phyloP scores from a whole-genome alignment of 2,329 filamentous ascomycete genomes.

The Monilinia fructicola region DNA sequence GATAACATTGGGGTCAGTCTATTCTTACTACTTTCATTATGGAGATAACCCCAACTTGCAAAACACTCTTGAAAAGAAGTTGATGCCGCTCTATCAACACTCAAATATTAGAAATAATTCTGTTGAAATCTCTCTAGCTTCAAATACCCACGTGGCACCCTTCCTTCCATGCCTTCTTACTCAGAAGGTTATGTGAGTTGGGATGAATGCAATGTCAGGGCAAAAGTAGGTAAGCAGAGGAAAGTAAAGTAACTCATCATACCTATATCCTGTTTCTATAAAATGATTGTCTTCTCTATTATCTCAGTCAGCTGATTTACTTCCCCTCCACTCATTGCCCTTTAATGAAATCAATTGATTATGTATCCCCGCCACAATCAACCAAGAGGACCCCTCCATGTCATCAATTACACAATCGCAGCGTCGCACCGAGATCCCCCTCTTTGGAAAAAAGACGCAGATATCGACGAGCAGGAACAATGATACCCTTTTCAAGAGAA shows the following conservation, averaged over 20 bases:
- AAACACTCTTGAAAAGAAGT: conserved; percentile 36
- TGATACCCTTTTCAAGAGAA: neutral
- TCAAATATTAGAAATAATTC: conserved; percentile 22
- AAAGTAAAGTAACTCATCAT: neutral
- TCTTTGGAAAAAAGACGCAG: neutral
- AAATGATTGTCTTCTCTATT: conserved; percentile 42
- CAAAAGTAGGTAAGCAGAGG: neutral
- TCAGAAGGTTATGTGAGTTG: conserved; percentile 17
- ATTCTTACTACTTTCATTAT: conserved; percentile 43
- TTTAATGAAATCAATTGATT: conserved; percentile 1
- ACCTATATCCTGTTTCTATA: conserved; percentile 42
- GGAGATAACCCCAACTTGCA: conserved; percentile 40
- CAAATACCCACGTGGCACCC: neutral
- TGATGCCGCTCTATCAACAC: conserved; percentile 31
- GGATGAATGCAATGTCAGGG: conserved; percentile 11
- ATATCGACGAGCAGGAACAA: neutral
- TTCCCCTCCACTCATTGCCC: conserved; percentile 2
- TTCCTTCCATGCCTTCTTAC: conserved; percentile 10
- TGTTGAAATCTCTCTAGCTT: conserved; percentile 22
- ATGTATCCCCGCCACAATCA: neutral
- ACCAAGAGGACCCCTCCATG: conserved; percentile 11
- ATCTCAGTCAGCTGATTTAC: conserved; percentile 6
- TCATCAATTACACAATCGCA: conserved; percentile 16
- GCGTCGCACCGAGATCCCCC: neutral
- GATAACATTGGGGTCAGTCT: conserved; percentile 6